Base-by-base conservation (phyloP, 2,329 filamentous ascomycete genomes). In the Trichophyton benhamiae region DNA sequence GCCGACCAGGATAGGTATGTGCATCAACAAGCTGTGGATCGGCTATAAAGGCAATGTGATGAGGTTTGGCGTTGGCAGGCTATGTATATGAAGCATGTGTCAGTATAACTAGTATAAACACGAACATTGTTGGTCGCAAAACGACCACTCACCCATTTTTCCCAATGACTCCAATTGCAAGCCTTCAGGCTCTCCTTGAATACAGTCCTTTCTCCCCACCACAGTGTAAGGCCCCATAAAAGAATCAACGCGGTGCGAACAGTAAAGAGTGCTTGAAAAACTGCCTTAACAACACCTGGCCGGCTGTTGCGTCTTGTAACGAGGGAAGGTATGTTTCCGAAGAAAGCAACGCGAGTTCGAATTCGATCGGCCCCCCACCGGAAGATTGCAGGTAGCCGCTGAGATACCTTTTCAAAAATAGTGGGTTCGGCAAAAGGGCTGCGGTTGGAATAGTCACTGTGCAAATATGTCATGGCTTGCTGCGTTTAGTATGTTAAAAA, bases 21-120 rank as follows among this genome's bases (percentile, higher is more conserved):
- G 91, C 89, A 74, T 96, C 91, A 69, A 94, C 90, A 62, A 96
- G 82, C 72, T 96, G 91, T 49, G 91, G 91, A 70, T 96, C 91
- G 63, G 91, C 90, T 66, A 96, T 80, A 71, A 96, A 86, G 67
- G 89, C 80, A 67, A 95, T 81, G 71, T 86, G 89, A 72, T 97
- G 91, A 30, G 94, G 94, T 38, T 82, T 84, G 58, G 91, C 87
- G 67, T 81, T 84, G 68, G 82, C 75, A 60, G 91, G 89, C 94
- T 96, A 70, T 42, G 41, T 42, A 61, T 36, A 46, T 58, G 46
- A 63, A 55, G 9, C 7, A 48, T 25, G 25, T 48, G 20, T 48
- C 22, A 48, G 20, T 48, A 52, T 38, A 38, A 38, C 9, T 13
- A 38, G 9, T 9, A 22, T 7, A 52, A 52, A n/a, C 58, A 17